These are phyloP conservation scores for Neoarthrinium moseri DNA, from an alignment of 2,329 filamentous ascomycete genomes.

Conservation along the genomic window DNA sequence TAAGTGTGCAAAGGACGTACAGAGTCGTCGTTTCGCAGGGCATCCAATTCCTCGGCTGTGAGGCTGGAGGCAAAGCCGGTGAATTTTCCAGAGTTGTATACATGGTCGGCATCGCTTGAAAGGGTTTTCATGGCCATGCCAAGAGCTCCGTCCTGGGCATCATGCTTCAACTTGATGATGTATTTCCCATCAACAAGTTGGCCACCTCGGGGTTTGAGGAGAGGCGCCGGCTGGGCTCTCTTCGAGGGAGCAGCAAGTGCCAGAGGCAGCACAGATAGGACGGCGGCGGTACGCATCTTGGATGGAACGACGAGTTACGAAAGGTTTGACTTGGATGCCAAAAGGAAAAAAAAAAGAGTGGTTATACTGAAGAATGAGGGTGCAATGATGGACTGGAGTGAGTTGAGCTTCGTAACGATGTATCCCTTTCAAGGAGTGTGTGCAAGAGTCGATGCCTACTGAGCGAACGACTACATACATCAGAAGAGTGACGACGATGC, in stretches of 20 bases:
- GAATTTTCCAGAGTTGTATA: slow-evolving; percentile 31
- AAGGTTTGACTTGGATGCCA: no score
- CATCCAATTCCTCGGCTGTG: slow-evolving; percentile 37
- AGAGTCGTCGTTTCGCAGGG: slow-evolving; percentile 36
- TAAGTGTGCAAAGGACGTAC: no score
- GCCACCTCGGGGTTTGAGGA: slow-evolving; percentile 24
- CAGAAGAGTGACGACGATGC: no score
- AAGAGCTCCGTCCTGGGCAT: slow-evolving; percentile 27
- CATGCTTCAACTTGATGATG: slow-evolving; percentile 44
- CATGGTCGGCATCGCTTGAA: slow-evolving; percentile 28
- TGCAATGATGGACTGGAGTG: no score
- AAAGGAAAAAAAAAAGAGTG: no score
- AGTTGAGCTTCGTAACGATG: no score
- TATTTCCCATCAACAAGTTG: slow-evolving; percentile 37
- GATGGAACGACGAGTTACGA: no score
- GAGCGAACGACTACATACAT: no score
- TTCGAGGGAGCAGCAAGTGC: slow-evolving; percentile 29
- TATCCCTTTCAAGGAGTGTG: no score
- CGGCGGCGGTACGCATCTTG: slow-evolving; percentile 23
- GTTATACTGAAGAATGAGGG: no score
- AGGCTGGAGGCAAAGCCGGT: slow-evolving; percentile 43
- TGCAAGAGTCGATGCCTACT: no score
- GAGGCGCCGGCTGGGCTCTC: slow-evolving; percentile 26
- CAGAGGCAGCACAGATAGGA: slow-evolving; percentile 25
- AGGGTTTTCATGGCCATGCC: slow-evolving; percentile 26